Percentiles rank a stretch among this genome's conserved stretches.
Conservation (phyloP, 805 yeast species). For the Saccharomycopsis sp. region DNA sequence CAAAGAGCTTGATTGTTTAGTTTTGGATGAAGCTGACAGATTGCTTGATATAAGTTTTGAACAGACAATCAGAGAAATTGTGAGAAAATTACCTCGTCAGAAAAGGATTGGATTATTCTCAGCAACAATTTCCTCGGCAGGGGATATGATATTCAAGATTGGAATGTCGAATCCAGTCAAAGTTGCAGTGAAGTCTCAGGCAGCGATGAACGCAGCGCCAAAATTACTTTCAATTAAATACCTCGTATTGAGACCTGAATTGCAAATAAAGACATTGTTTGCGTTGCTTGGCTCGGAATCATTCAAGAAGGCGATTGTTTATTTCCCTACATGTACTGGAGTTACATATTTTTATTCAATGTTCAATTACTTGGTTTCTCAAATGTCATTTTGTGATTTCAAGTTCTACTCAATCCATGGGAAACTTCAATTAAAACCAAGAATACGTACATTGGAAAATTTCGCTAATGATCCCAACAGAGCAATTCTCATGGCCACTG, state of each 20-base stretch:
- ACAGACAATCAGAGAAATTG: conserved; percentile 58
- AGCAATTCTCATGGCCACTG: conserved; percentile 78
- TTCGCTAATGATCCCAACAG: conserved; percentile 40
- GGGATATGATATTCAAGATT: conserved; percentile 64
- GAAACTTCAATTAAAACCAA: conserved; percentile 71
- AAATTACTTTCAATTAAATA: conserved; percentile 56
- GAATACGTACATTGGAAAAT: conserved; percentile 61
- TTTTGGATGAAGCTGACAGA: conserved; percentile 91
- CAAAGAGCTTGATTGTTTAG: conserved; percentile 58
- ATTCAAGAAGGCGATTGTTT: conserved; percentile 79
- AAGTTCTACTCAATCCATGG: conserved; percentile 80
- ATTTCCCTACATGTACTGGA: conserved; percentile 83
- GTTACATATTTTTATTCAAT: conserved; percentile 71
- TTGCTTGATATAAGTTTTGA: conserved; percentile 73
- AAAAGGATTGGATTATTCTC: conserved; percentile 90
- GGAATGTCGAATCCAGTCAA: conserved; percentile 93
- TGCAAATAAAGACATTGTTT: conserved; percentile 54
- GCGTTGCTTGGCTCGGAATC: conserved; percentile 44
- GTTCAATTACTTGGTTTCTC: conserved; percentile 33
- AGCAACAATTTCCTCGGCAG: conserved; percentile 85
- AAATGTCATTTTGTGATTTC: conserved; percentile 26
- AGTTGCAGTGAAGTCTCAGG: conserved; percentile 60
- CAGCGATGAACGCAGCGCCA: conserved; percentile 43
- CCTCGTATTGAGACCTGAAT: conserved; percentile 48
- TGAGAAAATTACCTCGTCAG: conserved; percentile 75